Evolutionary conservation across 192 early-diverging fungal species (phyloP), one percentile per base, ranked within the genome.

Genomic region (Phycomyces nitens): DNA sequence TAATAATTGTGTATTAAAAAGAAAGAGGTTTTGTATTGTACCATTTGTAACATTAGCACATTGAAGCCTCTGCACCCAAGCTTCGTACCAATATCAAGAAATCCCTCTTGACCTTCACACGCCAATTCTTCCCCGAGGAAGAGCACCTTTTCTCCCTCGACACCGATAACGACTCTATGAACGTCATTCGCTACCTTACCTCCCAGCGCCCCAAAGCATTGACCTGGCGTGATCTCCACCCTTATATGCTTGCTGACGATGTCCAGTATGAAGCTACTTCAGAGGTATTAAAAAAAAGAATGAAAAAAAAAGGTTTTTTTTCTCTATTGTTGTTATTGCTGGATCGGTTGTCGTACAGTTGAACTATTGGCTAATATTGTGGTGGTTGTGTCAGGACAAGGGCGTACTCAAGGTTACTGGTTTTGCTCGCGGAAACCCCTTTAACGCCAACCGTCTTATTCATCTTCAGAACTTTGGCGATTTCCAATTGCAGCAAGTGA

Each of bases 391-490:
- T 2, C 18, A 47, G 58, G 66, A 76, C 26, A 51, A 70, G 4
- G 92, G 92, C 14, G 82, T 80, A 4, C 69, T 99, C 63, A 82
- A 77, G 23, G 82, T 99, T 12, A 94, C 90, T 16, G 97, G 95
- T 6, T 93, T 88, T 63, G 78, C 94, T 42, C 80, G 97, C 47
- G 95, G 97, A 3, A 81, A 79, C 23, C 84, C 84, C 26, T 84
- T 99, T 52, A 90, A 89, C 34, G 95, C 95, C 57, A 96, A 97
- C 69, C 87, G 94, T 1, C 80, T 97, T 34, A 77, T 99, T 3
- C 94, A 97, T 74, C 79, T 99, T 41, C 94, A 93, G 41, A 88
- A 90, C 59, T 92, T 83, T 82, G 96, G 96, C 39, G 95, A 99
- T 72, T 99, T 89, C 78, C 96, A 99, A 76, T 78, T 99, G 53